A percentile compares a stretch with the other conserved stretches of the same genome.
phyloP scores from a whole-genome alignment of 768 basidiomycete genomes.

The Mycena leptocephala region DNA sequence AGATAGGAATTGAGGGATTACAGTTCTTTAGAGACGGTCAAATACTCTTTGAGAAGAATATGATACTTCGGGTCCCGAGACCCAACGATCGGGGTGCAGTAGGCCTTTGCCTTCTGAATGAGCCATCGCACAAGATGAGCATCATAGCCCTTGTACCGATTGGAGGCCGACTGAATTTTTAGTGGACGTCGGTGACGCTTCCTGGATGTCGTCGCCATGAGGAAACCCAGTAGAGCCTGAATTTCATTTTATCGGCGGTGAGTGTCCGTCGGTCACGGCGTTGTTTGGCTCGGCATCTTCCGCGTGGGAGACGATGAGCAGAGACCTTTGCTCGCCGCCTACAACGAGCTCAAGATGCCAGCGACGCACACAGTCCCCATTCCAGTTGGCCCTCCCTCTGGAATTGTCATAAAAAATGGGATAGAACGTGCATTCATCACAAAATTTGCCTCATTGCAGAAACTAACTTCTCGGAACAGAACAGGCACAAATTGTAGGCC shows the following conservation, averaged over 20 bases:
- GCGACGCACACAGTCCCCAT: slow-evolving; percentile 46
- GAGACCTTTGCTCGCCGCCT: slow-evolving; percentile 26
- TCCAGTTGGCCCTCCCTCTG: slow-evolving; percentile 45
- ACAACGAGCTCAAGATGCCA: slow-evolving; percentile 41
- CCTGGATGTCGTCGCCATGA: neutral
- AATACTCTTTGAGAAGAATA: neutral
- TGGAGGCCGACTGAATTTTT: neutral
- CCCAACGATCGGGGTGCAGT: neutral
- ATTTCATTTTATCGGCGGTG: neutral
- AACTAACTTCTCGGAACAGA: slow-evolving; percentile 49
- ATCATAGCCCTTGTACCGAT: neutral
- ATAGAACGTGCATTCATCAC: slow-evolving; percentile 45
- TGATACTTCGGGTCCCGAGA: neutral
- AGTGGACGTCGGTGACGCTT: neutral
- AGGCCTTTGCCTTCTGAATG: neutral
- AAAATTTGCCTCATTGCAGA: slow-evolving; percentile 24
- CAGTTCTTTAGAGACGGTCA: slow-evolving; percentile 3
- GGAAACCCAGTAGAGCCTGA: neutral
- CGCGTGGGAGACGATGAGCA: slow-evolving; percentile 30
- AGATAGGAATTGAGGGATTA: neutral
- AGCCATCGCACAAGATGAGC: neutral
- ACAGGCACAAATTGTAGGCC: slow-evolving; percentile 69
- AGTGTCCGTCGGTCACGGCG: neutral
- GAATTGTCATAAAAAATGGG: slow-evolving; percentile 53
- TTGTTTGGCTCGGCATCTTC: slow-evolving; percentile 33